phyloP scores from a whole-genome alignment of 1,284 basidiomycete species.

The Cryptococcus deneoformans region DNA sequence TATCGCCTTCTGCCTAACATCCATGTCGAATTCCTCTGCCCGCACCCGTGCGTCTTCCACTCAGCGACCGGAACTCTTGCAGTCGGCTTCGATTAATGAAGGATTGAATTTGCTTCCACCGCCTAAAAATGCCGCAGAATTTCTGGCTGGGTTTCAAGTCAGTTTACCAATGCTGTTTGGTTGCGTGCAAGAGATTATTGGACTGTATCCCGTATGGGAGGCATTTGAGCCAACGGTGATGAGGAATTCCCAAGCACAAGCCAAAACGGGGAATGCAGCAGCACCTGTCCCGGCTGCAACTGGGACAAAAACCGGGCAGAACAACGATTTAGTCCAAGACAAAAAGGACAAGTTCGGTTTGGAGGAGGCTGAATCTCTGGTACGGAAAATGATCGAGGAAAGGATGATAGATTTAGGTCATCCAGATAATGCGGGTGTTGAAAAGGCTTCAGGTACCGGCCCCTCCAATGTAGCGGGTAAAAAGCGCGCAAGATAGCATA shows the following conservation, averaged over 20 bases:
- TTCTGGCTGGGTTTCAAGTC: conserved; percentile 81
- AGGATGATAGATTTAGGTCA: conserved; percentile 62
- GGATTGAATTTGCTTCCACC: conserved; percentile 33
- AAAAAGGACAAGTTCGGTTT: conserved; percentile 42
- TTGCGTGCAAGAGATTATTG: conserved; percentile 85
- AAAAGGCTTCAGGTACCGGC: neutral
- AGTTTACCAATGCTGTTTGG: conserved; percentile 77
- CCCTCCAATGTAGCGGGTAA: conserved; percentile 9
- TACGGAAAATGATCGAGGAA: conserved; percentile 67
- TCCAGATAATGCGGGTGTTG: conserved; percentile 45
- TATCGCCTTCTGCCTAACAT: conserved; percentile 60
- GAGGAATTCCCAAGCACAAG: neutral
- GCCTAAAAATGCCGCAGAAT: conserved; percentile 53
- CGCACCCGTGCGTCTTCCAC: conserved; percentile 50
- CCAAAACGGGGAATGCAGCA: conserved; percentile 55
- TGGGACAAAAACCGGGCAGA: conserved; percentile 10
- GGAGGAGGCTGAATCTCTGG: conserved; percentile 49
- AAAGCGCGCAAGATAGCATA: conserved; percentile 15
- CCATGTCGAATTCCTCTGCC: conserved; percentile 28
- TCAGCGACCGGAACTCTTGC: conserved; percentile 52
- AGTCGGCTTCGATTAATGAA: conserved; percentile 35
- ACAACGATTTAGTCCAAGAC: conserved; percentile 13
- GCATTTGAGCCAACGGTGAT: conserved; percentile 54
- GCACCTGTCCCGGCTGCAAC: conserved; percentile 45
- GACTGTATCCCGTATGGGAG: conserved; percentile 84